phyloP scores from a whole-genome alignment of 441 rosid species.

The Rhodomyrtus psidioides region DNA sequence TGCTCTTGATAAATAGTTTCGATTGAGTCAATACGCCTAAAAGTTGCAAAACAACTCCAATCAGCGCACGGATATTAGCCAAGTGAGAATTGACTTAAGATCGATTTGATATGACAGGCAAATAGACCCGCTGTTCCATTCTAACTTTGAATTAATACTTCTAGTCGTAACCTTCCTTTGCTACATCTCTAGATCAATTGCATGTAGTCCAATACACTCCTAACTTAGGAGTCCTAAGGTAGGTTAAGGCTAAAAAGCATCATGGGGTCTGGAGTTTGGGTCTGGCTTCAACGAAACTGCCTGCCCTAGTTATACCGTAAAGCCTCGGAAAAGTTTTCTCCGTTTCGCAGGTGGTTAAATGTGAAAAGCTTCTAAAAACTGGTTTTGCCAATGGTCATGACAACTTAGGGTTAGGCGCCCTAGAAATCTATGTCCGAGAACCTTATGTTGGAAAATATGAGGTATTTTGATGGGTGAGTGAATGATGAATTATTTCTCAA shows the following conservation, averaged over 20 bases:
- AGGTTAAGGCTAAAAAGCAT: neutral
- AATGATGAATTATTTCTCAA: no score
- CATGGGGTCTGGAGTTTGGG: neutral
- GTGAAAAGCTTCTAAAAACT: neutral
- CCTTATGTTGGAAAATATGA: no score
- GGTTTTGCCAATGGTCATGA: neutral
- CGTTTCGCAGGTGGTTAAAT: neutral
- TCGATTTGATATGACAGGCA: no score
- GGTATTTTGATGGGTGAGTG: no score
- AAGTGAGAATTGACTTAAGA: no score
- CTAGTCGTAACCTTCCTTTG: neutral
- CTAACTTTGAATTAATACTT: no score
- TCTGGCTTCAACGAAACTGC: neutral
- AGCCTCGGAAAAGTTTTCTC: neutral
- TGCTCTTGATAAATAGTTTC: neutral
- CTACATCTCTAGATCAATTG: neutral
- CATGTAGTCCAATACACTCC: neutral
- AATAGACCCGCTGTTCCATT: no score
- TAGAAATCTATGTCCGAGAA: neutral
- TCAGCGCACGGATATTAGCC: no score
- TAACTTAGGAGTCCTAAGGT: no score
- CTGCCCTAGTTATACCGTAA: neutral
- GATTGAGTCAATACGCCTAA: no score
- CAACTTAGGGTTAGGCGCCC: neutral
- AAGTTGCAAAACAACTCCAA: no score